phyloP scores from a whole-genome alignment of 225 moss, liverwort and hornwort genomes.

The Physcomitrellopsis africana region DNA sequence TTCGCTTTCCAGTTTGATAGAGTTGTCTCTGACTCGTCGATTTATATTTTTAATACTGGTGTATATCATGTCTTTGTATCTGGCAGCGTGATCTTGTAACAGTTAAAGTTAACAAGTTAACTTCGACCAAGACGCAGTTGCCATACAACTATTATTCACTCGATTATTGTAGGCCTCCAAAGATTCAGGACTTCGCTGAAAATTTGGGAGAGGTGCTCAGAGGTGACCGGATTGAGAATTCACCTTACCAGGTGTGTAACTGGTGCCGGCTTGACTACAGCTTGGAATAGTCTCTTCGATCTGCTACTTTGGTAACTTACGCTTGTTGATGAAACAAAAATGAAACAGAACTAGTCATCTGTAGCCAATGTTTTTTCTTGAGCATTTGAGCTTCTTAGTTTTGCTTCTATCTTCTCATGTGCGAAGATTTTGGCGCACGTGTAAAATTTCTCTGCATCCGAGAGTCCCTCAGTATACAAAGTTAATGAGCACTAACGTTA shows the following conservation, averaged over 20 bases:
- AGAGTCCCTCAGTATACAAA: no score
- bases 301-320: no score
- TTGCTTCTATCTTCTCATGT: background rate
- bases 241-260: conserved; percentile 51
- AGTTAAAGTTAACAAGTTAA: conserved; percentile 85
- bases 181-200: conserved; percentile 61
- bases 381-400: background rate
- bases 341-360: background rate
- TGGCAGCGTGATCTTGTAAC: conserved; percentile 43
- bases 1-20: background rate
- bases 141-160: conserved; percentile 80
- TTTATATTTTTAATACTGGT: background rate
- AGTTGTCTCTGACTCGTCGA: background rate
- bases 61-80: background rate
- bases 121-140: conserved; percentile 72
- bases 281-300: no score
- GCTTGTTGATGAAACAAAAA: no score
- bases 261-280: no score
- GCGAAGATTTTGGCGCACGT: background rate
- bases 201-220: conserved; percentile 78
- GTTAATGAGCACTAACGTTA: no score
- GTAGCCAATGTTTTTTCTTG: background rate
- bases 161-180: conserved; percentile 59
- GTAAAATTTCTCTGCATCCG: background rate
- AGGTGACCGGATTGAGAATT: conserved; percentile 83